phyloP scores from a whole-genome alignment of 176 grass and related monocot genomes.

The Musa beccarii region DNA sequence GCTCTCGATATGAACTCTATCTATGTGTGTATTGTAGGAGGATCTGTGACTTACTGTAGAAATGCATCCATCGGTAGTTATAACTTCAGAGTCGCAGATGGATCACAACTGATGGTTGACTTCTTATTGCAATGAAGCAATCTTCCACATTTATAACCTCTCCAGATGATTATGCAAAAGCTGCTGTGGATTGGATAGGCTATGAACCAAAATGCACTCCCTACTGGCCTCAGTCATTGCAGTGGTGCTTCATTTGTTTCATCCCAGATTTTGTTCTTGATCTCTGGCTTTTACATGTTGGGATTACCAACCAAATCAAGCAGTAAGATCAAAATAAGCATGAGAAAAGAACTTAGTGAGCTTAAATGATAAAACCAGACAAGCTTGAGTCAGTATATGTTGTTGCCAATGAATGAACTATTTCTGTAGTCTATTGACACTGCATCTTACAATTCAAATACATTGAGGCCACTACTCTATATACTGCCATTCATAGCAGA shows the following conservation, averaged over 20 bases:
- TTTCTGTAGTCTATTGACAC: no score
- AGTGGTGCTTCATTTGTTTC: conserved; percentile 34
- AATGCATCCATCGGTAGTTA: no score
- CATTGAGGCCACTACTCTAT: no score
- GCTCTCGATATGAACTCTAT: no score
- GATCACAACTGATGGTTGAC: not conserved
- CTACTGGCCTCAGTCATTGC: conserved; percentile 46
- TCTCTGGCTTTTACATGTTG: conserved; percentile 31
- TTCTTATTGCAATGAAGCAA: conserved; percentile 20
- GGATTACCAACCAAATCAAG: conserved; percentile 31
- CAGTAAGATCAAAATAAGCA: not conserved
- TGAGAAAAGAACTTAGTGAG: not conserved
- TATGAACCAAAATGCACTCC: conserved; percentile 37
- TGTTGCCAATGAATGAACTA: no score
- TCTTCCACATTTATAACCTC: conserved; percentile 39
- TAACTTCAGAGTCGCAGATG: not conserved
- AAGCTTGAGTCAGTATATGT: no score
- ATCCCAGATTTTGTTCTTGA: conserved; percentile 32
- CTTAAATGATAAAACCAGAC: no score
- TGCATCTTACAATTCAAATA: no score
- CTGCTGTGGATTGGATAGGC: conserved; percentile 29
- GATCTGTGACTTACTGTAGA: no score
- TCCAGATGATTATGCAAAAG: conserved; percentile 28
- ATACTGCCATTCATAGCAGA: no score
- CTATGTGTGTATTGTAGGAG: no score